Percentiles rank a stretch among this genome's conserved stretches.
Conservation (phyloP, 2,329 filamentous ascomycete genomes). For the Nakataea oryzae region DNA sequence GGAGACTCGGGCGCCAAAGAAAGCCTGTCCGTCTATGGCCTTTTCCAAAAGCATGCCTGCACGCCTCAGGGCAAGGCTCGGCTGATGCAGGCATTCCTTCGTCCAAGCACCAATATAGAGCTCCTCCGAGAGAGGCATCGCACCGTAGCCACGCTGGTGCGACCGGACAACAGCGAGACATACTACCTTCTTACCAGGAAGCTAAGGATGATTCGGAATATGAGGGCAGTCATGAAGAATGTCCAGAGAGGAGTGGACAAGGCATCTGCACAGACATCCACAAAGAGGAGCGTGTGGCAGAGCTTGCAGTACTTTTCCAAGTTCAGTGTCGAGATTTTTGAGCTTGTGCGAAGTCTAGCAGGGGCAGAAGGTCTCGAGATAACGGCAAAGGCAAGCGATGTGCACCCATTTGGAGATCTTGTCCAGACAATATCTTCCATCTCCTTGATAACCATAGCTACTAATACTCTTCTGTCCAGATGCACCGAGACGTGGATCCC, state of each 20-base stretch:
- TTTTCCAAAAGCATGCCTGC: slow-evolving; percentile 65
- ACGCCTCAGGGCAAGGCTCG: slow-evolving; percentile 69
- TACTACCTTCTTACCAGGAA: slow-evolving; percentile 63
- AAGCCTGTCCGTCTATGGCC: slow-evolving; percentile 70
- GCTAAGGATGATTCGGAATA: slow-evolving; percentile 62
- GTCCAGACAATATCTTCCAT: background rate
- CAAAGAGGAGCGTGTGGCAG: slow-evolving; percentile 62
- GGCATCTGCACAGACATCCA: slow-evolving; percentile 33
- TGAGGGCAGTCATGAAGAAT: slow-evolving; percentile 56
- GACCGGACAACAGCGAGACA: slow-evolving; percentile 52
- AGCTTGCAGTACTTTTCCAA: slow-evolving; percentile 63
- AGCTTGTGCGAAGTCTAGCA: slow-evolving; percentile 46
- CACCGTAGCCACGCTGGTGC: slow-evolving; percentile 56
- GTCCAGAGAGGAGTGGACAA: slow-evolving; percentile 68
- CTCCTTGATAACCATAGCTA: background rate
- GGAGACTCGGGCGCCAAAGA: slow-evolving; percentile 61
- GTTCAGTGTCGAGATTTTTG: slow-evolving; percentile 58
- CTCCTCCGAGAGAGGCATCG: slow-evolving; percentile 63
- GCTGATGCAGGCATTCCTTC: slow-evolving; percentile 72
- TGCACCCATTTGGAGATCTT: background rate
- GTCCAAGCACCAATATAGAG: slow-evolving; percentile 59
- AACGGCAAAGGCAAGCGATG: slow-evolving; percentile 34
- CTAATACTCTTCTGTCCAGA: slow-evolving; percentile 17
- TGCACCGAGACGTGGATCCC: slow-evolving; percentile 50
- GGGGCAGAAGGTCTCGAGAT: slow-evolving; percentile 42